Evolutionary conservation across 2,329 filamentous ascomycete genomes (phyloP), one percentile per base, ranked within the genome.

Genomic region (Hymenoscyphus occultus): DNA sequence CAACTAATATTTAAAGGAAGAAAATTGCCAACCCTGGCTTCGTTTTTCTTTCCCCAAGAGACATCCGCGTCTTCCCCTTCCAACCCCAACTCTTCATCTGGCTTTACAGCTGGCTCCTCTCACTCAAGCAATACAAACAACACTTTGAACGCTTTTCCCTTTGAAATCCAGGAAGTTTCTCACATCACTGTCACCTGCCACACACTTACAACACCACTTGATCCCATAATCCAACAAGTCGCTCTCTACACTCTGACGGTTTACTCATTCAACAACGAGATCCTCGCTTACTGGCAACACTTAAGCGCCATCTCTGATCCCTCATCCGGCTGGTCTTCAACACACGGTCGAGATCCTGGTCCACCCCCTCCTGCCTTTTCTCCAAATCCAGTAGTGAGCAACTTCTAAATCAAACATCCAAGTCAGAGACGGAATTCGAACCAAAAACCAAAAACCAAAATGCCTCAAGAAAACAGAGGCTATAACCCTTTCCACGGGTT

Each of bases 401-500:
- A 39, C 12, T 19, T 54, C n/a, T 42, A 40, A 40, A 40, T 32
- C 19, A 39, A 35, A 10, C 35, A 35, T 35, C 35, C 35, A 1
- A 57, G 19, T 28, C 35, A 2, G 22, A 28, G 22, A 12, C 12
- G 9, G 6, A 32, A 31, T 13, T 5, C 19, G 39, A 19, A 7
- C 1, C 12, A 2, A 1, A 9, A 40, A 51, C 54, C 39, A n/a
- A 40, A 16, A 28, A 13, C 39, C 39, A 28, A 40, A 12, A 59
- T 51, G 31, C 22, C 56, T 56, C 69, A 71, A 65, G 61, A 65
- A 56, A 62, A 60, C 16, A 42, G 61, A 59, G 72, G 72, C 31
- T 73, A 65, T 62, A 75, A 75, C 67, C 60, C 70, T 22, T 51
- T 60, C 56, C 69, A 74, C 62, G 73, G 73, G 28, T 69, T 64